Evolutionary conservation across 257 asterid species (phyloP).

Genomic region (Rauvolfia tetraphylla): DNA sequence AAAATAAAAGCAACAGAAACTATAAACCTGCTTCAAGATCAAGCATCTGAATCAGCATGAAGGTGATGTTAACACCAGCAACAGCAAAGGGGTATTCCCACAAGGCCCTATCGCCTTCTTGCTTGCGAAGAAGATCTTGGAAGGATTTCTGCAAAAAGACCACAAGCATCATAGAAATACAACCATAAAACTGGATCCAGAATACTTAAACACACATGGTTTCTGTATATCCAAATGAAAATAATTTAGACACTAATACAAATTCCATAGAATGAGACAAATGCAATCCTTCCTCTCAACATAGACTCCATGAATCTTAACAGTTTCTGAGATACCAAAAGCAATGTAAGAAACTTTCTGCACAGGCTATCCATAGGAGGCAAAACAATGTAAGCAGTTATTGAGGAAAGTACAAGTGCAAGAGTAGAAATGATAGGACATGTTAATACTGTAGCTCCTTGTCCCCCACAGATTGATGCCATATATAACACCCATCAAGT

Average conservation of each 20-base stretch:
- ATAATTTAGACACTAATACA: neutral
- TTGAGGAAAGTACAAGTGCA: neutral
- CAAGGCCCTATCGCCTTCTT: slow-evolving; percentile 89
- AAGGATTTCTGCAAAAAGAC: slow-evolving; percentile 68
- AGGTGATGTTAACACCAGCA: slow-evolving; percentile 97
- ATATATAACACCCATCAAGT: neutral
- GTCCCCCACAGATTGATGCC: neutral
- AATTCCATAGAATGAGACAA: neutral
- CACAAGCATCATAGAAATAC: slow-evolving; percentile 19
- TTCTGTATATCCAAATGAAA: neutral
- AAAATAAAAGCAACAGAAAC: neutral
- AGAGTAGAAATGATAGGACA: neutral
- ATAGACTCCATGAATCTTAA: neutral
- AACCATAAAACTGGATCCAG: slow-evolving; percentile 7
- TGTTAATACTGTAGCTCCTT: neutral
- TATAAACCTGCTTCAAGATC: slow-evolving; percentile 90
- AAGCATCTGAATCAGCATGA: slow-evolving; percentile 99
- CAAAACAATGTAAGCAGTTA: neutral
- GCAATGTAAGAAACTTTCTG: neutral
- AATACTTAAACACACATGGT: neutral
- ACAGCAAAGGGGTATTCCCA: slow-evolving; percentile 99
- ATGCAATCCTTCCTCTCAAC: neutral
- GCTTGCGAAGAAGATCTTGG: slow-evolving; percentile 94
- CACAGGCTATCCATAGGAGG: slow-evolving; percentile 1
- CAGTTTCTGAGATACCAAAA: neutral